Conservation (phyloP, 2,329 filamentous ascomycete species). For the Aspergillus spinulosporus region DNA sequence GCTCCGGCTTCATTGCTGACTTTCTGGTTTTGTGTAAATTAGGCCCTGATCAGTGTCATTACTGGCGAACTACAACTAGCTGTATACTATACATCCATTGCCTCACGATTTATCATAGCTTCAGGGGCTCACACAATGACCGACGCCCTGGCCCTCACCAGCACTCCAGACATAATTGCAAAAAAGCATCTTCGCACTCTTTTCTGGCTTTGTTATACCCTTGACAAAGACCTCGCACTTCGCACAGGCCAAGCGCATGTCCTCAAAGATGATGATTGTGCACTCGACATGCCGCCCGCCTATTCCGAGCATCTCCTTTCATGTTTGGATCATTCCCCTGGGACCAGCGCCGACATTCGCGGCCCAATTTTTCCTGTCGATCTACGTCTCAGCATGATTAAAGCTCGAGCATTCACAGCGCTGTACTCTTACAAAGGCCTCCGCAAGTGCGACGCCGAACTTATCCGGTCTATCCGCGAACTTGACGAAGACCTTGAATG, state of each 20-base stretch:
- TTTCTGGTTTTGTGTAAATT: too few species aligned
- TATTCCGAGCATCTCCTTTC: background rate
- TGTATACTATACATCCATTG: background rate
- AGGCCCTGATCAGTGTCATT: background rate
- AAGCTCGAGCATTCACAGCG: background rate
- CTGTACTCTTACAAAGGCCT: background rate
- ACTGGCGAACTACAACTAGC: background rate
- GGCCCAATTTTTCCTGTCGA: background rate
- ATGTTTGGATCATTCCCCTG: background rate
- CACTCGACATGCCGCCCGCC: background rate
- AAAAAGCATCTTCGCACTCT: background rate
- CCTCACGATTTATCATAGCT: background rate
- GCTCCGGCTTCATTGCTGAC: too few species aligned
- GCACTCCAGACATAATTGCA: background rate
- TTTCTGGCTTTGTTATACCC: background rate
- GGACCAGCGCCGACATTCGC: background rate
- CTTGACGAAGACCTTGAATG: background rate
- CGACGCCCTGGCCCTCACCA: background rate
- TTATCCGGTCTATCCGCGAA: slow-evolving; percentile 1
- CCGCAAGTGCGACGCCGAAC: background rate
- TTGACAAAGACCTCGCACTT: background rate
- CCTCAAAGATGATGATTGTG: background rate
- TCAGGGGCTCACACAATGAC: background rate
- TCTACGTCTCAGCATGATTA: background rate
- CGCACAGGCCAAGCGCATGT: background rate